These are phyloP conservation scores for Artemisia argyi DNA, from an alignment of 129 eudicot genomes.

Conservation along the genomic window DNA sequence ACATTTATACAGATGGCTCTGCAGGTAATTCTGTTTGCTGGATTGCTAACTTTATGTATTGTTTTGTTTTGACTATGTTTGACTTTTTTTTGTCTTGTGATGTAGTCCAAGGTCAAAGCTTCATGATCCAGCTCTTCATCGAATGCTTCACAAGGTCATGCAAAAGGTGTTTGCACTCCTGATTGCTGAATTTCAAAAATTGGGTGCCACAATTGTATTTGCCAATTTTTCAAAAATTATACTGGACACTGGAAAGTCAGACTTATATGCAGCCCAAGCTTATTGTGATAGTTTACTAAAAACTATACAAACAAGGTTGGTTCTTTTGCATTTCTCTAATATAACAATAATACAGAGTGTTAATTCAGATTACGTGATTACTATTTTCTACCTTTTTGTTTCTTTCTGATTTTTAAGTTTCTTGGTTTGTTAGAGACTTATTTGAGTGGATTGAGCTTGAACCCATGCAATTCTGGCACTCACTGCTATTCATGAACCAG, in stretches of 20 bases:
- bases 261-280: slow-evolving; percentile 81
- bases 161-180: slow-evolving; percentile 83
- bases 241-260: slow-evolving; percentile 89
- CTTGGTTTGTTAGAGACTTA: slow-evolving; percentile 52
- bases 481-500: slow-evolving; percentile 96
- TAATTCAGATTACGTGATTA: not conserved
- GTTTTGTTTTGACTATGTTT: not conserved
- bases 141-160: slow-evolving; percentile 97
- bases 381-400: not conserved
- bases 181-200: slow-evolving; percentile 83
- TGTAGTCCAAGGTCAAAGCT: slow-evolving; percentile 87
- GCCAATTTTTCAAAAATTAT: slow-evolving; percentile 83
- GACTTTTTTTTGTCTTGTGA: slow-evolving; percentile 16
- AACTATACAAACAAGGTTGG: slow-evolving; percentile 75
- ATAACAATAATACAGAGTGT: not conserved
- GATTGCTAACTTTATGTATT: slow-evolving; percentile 15
- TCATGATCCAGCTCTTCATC: slow-evolving; percentile 93
- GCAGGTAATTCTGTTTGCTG: slow-evolving; percentile 58
- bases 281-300: slow-evolving; percentile 82
- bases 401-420: slow-evolving; percentile 14
- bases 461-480: slow-evolving; percentile 90
- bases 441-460: slow-evolving; percentile 98
- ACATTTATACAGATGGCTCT: slow-evolving; percentile 96
- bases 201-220: slow-evolving; percentile 82
- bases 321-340: slow-evolving; percentile 7